Conservation (phyloP, 768 basidiomycete species). For the Mycena belliarum region DNA sequence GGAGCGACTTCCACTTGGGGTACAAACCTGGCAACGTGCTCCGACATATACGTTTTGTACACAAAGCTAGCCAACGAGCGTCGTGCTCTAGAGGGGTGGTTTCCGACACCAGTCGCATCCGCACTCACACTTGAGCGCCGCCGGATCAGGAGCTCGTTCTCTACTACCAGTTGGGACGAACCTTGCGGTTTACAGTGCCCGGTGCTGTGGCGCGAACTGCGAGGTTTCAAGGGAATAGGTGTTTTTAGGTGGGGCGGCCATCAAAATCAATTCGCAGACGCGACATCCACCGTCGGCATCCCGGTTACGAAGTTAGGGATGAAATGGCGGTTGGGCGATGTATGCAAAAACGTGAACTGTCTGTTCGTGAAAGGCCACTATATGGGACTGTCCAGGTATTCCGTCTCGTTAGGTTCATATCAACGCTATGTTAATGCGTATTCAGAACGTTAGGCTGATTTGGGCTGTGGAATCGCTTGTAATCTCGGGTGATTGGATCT, state of each 20-base stretch:
- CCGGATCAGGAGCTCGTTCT: not conserved
- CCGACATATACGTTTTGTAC: not conserved
- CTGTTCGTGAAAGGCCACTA: no score
- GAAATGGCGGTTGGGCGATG: not conserved
- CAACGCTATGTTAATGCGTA: no score
- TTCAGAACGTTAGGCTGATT: no score
- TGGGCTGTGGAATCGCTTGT: no score
- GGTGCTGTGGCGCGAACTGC: not conserved
- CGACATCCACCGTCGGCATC: not conserved
- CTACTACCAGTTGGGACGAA: not conserved
- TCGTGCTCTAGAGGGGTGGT: not conserved
- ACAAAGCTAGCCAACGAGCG: not conserved
- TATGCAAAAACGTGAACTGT: not conserved
- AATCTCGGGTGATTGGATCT: no score
- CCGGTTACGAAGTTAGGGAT: not conserved
- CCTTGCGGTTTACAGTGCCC: not conserved
- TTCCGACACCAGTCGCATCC: not conserved
- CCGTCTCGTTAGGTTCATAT: no score
- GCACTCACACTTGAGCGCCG: not conserved
- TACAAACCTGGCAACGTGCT: not conserved
- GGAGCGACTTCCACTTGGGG: not conserved
- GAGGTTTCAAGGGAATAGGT: not conserved
- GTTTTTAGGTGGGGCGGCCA: not conserved
- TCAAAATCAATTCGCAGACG: not conserved
- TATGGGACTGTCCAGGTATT: no score